Evolutionary conservation across 805 yeast genomes (phyloP).

Genomic region (Zygoascus ofunaensis): DNA sequence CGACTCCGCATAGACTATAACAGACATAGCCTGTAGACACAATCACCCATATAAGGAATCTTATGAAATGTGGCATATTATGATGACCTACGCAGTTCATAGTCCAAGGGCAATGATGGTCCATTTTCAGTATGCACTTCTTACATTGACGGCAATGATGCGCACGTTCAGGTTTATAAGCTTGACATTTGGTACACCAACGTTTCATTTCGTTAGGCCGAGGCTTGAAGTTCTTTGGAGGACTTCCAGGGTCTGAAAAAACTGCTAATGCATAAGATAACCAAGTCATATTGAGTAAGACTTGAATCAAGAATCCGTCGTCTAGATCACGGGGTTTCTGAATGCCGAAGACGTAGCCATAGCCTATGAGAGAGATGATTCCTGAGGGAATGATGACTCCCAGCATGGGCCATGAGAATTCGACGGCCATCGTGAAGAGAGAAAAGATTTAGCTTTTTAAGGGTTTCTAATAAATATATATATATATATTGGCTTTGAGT

Average conservation of each 20-base stretch:
- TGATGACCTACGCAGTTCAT: conserved; percentile 77
- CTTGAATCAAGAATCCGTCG: conserved; percentile 41
- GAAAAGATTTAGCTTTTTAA: no score
- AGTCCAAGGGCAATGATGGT: conserved; percentile 94
- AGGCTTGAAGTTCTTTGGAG: conserved; percentile 43
- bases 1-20: conserved; percentile 34
- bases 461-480: no score
- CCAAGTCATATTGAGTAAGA: conserved; percentile 53
- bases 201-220: conserved; percentile 45
- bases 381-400: conserved; percentile 45
- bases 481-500: no score
- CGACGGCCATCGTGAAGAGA: conserved; percentile 14
- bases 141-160: conserved; percentile 72
- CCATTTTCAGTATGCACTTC: conserved; percentile 79
- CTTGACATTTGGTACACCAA: conserved; percentile 65
- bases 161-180: conserved; percentile 69
- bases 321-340: conserved; percentile 31
- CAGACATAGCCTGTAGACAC: conserved; percentile 32
- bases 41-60: conserved; percentile 62
- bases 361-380: conserved; percentile 37
- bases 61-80: conserved; percentile 69
- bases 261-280: conserved; percentile 67
- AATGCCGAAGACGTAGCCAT: conserved; percentile 53
- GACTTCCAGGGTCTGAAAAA: conserved; percentile 54
- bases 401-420: conserved; percentile 22